A percentile compares a stretch with the other conserved stretches of the same genome.
Evolutionary conservation across 2,329 filamentous ascomycete genomes (phyloP).

Genomic region (Aspergillus arachidicola): DNA sequence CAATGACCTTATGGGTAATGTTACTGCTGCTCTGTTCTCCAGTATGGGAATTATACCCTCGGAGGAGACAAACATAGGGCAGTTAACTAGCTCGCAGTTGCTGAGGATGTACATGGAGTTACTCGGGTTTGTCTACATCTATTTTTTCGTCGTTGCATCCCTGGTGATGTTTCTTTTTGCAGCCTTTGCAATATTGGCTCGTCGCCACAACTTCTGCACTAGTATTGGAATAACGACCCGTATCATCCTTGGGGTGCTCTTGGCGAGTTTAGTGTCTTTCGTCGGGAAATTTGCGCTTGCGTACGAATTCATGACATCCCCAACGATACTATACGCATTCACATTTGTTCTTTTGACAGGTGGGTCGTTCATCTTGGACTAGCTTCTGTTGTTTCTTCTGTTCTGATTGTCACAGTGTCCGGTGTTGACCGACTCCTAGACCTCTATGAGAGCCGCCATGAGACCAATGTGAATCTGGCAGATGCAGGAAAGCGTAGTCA

Average conservation of each 20-base stretch:
- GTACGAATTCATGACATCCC: slow-evolving; percentile 44
- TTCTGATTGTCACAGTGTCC: slow-evolving; percentile 30
- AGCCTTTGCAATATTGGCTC: slow-evolving; percentile 33
- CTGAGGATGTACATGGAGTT: slow-evolving; percentile 41
- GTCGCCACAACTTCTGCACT: slow-evolving; percentile 29
- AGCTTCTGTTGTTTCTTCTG: neutral
- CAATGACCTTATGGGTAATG: slow-evolving; percentile 41
- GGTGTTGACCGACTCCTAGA: slow-evolving; percentile 41
- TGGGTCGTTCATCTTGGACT: slow-evolving; percentile 18
- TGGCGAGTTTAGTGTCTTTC: slow-evolving; percentile 34
- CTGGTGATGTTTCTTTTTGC: slow-evolving; percentile 41
- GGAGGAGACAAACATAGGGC: slow-evolving; percentile 28
- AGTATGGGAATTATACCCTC: slow-evolving; percentile 43
- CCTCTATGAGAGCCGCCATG: slow-evolving; percentile 22
- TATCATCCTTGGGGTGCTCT: slow-evolving; percentile 30
- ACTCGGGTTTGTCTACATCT: slow-evolving; percentile 43
- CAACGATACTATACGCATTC: slow-evolving; percentile 41
- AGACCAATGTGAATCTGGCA: slow-evolving; percentile 26
- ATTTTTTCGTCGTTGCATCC: slow-evolving; percentile 42
- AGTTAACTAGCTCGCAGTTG: slow-evolving; percentile 32
- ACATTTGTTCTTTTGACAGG: slow-evolving; percentile 34
- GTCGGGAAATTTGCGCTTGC: slow-evolving; percentile 35
- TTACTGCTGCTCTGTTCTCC: slow-evolving; percentile 43
- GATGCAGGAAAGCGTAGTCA: slow-evolving; percentile 27
- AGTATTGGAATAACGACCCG: slow-evolving; percentile 32